Conservation (phyloP, 192 early-diverging fungal genomes). For the Umbelopsis vinacea region DNA sequence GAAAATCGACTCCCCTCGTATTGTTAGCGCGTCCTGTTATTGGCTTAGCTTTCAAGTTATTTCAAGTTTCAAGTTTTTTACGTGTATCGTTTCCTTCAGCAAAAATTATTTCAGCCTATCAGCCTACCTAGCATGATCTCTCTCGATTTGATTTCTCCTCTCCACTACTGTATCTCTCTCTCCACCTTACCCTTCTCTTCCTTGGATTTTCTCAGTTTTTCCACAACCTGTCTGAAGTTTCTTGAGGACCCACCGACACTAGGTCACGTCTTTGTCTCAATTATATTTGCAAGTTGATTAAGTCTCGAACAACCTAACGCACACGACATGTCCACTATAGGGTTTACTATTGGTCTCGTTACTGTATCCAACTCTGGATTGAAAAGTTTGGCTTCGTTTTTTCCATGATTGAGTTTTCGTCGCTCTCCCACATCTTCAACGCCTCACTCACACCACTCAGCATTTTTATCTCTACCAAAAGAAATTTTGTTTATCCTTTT, state of each 20-base stretch:
- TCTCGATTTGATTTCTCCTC: not conserved
- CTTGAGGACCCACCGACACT: not conserved
- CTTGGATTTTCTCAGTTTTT: not conserved
- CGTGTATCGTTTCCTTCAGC: not conserved
- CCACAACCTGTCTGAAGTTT: no score
- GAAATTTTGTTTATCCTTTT: not conserved
- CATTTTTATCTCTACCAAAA: not conserved
- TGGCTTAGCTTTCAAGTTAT: not conserved
- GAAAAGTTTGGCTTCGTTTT: slow-evolving; percentile 21
- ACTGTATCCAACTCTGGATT: not conserved
- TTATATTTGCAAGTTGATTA: slow-evolving; percentile 11
- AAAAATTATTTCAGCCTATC: not conserved
- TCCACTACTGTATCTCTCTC: not conserved
- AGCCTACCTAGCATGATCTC: not conserved
- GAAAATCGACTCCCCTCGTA: no score
- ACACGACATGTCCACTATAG: slow-evolving; percentile 10
- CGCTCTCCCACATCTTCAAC: not conserved
- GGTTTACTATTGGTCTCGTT: not conserved
- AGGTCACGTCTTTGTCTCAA: slow-evolving; percentile 18
- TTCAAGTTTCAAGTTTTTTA: not conserved
- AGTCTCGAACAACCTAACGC: not conserved
- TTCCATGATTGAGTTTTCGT: slow-evolving; percentile 1
- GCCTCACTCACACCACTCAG: slow-evolving; percentile 2
- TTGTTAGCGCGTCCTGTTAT: not conserved
- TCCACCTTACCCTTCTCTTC: not conserved